phyloP scores from a whole-genome alignment of 371 early-diverging fungal species.

The Mortierella sp. region DNA sequence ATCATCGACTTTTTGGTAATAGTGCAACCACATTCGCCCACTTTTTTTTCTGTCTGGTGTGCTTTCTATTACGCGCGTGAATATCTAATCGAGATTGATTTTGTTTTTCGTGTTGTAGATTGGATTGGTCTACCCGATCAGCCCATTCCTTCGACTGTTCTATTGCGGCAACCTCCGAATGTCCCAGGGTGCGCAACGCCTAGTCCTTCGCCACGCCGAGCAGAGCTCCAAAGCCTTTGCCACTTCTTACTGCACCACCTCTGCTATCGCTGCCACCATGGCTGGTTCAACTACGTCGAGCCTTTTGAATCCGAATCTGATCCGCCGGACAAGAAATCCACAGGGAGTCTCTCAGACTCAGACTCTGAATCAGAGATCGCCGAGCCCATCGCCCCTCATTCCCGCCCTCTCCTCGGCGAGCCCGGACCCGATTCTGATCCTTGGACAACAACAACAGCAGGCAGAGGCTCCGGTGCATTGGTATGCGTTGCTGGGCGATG shows the following conservation, averaged over 20 bases:
- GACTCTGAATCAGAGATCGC: no score
- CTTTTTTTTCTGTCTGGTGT: no score
- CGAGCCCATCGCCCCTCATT: neutral
- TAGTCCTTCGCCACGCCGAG: slow-evolving; percentile 25
- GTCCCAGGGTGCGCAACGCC: neutral
- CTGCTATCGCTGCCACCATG: neutral
- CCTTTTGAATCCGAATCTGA: neutral
- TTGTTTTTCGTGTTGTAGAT: slow-evolving; percentile 16
- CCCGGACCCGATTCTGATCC: neutral
- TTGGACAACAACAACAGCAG: neutral
- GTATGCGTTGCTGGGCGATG: neutral
- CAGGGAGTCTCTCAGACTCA: no score
- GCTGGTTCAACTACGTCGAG: neutral
- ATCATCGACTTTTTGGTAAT: slow-evolving; percentile 15
- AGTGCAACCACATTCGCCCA: no score
- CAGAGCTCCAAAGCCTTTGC: slow-evolving; percentile 21
- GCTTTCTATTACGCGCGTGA: no score
- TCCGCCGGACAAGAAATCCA: neutral
- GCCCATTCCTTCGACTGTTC: slow-evolving; percentile 16
- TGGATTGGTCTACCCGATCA: slow-evolving; percentile 17
- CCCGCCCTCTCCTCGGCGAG: no score
- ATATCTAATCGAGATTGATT: no score
- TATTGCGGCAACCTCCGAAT: slow-evolving; percentile 27
- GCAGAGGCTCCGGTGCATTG: neutral
- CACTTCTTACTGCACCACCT: neutral